phyloP scores from a whole-genome alignment of 202 grass and related monocot species.

The Setaria viridis region DNA sequence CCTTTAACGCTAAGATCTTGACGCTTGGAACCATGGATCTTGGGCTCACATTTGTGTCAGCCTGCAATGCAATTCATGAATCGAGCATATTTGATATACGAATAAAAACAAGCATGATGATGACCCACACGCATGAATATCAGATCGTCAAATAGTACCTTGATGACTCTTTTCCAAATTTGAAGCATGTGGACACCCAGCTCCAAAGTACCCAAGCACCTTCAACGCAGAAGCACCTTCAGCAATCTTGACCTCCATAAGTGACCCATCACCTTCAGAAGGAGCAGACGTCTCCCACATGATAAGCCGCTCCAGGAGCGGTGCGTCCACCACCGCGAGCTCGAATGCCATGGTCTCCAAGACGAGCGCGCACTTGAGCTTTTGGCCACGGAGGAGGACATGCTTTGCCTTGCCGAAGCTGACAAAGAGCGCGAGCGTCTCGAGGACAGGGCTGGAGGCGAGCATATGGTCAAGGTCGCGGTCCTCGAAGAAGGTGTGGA shows the following conservation, averaged over 20 bases:
- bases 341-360: slow-evolving; percentile 1
- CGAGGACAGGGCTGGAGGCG: slow-evolving; percentile 31
- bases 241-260: not conserved
- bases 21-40: not conserved
- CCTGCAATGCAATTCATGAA: slow-evolving; percentile 3
- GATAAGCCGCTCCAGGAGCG: slow-evolving; percentile 32
- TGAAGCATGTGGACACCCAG: not conserved
- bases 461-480: slow-evolving; percentile 20
- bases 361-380: slow-evolving; percentile 34
- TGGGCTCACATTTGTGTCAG: slow-evolving; percentile 16
- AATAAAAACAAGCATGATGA: not conserved
- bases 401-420: slow-evolving; percentile 1
- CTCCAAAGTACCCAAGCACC: slow-evolving; percentile 8
- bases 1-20: slow-evolving; percentile 18
- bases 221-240: not conserved
- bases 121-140: not conserved
- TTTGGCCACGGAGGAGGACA: not conserved
- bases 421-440: slow-evolving; percentile 32
- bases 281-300: not conserved
- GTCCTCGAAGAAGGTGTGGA: not conserved
- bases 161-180: not conserved
- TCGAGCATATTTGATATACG: not conserved
- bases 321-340: not conserved
- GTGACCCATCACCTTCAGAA: not conserved
- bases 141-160: not conserved